These are phyloP conservation scores for Claviceps sp. DNA, from an alignment of 2,329 filamentous ascomycete species.

Conservation along the genomic window DNA sequence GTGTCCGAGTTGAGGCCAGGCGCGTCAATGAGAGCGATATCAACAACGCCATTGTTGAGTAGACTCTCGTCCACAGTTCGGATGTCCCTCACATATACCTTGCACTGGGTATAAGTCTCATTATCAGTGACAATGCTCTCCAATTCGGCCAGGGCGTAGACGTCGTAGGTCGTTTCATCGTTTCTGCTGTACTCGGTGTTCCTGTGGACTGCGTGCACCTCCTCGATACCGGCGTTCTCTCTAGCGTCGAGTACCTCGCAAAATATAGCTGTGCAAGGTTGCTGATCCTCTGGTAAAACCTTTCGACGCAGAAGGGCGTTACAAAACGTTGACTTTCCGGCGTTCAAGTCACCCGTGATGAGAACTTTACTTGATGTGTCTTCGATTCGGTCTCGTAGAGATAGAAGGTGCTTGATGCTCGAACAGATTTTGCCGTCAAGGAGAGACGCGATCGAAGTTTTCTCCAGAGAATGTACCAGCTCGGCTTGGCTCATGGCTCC, in stretches of 20 bases:
- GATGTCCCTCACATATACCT: conserved; percentile 88
- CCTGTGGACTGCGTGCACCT: conserved; percentile 89
- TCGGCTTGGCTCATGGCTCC: conserved; percentile 77
- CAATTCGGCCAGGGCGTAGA: conserved; percentile 63
- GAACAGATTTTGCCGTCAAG: conserved; percentile 90
- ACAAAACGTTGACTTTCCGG: conserved; percentile 97
- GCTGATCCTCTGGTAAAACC: conserved; percentile 89
- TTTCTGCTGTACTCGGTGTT: conserved; percentile 69
- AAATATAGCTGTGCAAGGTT: conserved; percentile 96
- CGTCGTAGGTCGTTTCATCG: conserved; percentile 88
- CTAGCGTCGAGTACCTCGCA: conserved; percentile 90
- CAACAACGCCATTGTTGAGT: conserved; percentile 93
- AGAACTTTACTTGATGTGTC: conserved; percentile 95
- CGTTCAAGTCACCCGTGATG: conserved; percentile 90
- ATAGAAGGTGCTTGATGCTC: conserved; percentile 79
- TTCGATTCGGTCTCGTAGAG: conserved; percentile 84
- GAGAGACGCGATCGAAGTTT: conserved; percentile 76
- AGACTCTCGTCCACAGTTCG: conserved; percentile 83
- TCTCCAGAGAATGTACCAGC: conserved; percentile 87
- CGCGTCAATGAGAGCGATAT: conserved; percentile 94
- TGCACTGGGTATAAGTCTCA: conserved; percentile 82
- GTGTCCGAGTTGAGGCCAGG: conserved; percentile 93
- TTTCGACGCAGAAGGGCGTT: conserved; percentile 91
- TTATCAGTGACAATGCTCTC: conserved; percentile 88
- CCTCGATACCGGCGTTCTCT: conserved; percentile 82